A percentile compares a stretch with the other conserved stretches of the same genome.
Conservation (phyloP, 495 filamentous ascomycete species). For the Neurospora africana region DNA sequence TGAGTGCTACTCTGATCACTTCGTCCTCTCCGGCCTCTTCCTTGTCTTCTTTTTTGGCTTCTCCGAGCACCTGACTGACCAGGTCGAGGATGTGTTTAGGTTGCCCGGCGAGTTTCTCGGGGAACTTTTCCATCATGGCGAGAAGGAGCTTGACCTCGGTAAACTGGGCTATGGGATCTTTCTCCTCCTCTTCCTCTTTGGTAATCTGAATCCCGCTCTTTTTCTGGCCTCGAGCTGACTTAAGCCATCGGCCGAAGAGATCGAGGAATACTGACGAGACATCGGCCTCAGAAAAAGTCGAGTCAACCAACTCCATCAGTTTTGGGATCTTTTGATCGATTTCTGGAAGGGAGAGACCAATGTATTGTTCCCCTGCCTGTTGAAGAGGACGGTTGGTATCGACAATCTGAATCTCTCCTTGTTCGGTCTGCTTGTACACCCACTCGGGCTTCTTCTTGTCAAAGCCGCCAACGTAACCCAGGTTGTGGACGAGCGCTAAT, state of each 20-base stretch:
- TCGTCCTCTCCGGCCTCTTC: constrained; percentile 32
- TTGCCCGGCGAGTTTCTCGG: constrained; percentile 55
- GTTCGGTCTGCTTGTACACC: constrained; percentile 20
- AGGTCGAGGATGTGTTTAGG: constrained; percentile 54
- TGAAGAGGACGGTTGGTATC: constrained; percentile 5
- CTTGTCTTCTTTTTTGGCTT: constrained; percentile 2
- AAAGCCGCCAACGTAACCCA: constrained; percentile 29
- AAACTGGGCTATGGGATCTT: constrained; percentile 38
- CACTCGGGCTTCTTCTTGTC: constrained; percentile 22
- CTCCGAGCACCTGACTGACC: constrained; percentile 45
- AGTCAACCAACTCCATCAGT: constrained; percentile 44
- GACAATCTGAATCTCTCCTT: constrained; percentile 22
- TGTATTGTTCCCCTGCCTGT: background rate
- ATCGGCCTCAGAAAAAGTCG: constrained; percentile 43
- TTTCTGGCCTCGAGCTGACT: constrained; percentile 14
- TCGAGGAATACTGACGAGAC: constrained; percentile 54
- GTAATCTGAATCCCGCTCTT: constrained; percentile 12
- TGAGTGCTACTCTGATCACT: constrained; percentile 49
- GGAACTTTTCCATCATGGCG: constrained; percentile 54
- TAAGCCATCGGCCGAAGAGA: constrained; percentile 53
- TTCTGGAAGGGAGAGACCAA: constrained; percentile 6
- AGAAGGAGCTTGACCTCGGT: constrained; percentile 54
- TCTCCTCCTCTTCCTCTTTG: constrained; percentile 25
- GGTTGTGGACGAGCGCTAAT: constrained; percentile 27
- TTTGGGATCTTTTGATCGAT: constrained; percentile 42